Conservation (phyloP, 441 rosid species). For the Populus hybrid region DNA sequence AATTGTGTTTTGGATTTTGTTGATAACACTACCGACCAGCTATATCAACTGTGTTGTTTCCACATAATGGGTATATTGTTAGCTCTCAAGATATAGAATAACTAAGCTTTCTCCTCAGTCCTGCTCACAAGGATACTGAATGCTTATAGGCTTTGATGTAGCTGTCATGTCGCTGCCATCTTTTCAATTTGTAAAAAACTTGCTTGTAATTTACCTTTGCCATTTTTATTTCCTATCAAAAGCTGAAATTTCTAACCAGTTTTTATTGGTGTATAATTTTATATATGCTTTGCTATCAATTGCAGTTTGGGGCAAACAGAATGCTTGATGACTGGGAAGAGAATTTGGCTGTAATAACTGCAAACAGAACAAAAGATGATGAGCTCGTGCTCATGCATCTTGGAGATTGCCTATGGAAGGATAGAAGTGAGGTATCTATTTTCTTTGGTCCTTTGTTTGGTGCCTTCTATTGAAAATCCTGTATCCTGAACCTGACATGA, state of each 20-base stretch:
- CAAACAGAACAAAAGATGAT: slow-evolving; percentile 92
- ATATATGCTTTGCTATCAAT: slow-evolving; percentile 14
- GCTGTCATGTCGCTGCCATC: neutral
- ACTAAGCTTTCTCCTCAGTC: neutral
- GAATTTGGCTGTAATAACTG: slow-evolving; percentile 93
- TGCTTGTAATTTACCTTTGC: neutral
- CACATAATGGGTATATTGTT: neutral
- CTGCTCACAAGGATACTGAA: neutral
- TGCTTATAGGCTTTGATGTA: slow-evolving; percentile 3
- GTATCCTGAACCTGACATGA: slow-evolving; percentile 18
- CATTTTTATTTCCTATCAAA: neutral
- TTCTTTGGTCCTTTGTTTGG: slow-evolving; percentile 14
- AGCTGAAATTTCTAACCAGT: neutral
- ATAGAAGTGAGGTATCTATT: slow-evolving; percentile 77
- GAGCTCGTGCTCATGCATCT: slow-evolving; percentile 96
- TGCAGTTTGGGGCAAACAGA: slow-evolving; percentile 63
- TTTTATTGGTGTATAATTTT: neutral
- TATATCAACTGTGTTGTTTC: neutral
- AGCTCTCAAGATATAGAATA: neutral
- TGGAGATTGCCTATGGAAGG: slow-evolving; percentile 98
- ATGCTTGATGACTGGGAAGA: slow-evolving; percentile 99
- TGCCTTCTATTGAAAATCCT: slow-evolving; percentile 5
- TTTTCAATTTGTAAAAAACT: neutral
- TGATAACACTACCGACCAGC: neutral
- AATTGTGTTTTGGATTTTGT: neutral